Evolutionary conservation across 805 yeast genomes (phyloP), one percentile per base, ranked within the genome.

Genomic region (Wickerhamiella hasegawae): DNA sequence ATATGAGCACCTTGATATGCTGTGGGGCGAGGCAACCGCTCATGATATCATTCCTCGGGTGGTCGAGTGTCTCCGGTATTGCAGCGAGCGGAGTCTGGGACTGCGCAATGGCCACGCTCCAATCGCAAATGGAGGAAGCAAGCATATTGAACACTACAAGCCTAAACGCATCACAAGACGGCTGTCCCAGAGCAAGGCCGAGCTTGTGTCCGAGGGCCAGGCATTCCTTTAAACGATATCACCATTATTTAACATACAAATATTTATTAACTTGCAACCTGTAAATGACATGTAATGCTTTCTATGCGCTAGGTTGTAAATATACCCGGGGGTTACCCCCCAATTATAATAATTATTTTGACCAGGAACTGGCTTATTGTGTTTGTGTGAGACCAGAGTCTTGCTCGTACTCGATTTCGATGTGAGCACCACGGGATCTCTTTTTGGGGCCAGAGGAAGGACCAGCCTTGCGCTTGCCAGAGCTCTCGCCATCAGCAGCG

Each of bases 1-100:
- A n/a, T 83, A 84, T 54, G 97, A 85, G 56, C 97, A 85, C 55
- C 61, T 85, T 50, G 97, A 87, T 51, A 70, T 87, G 37, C 57
- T 85, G 12, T 85, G 97, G 97, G 94, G 93, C 8, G 55, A 65
- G 8, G 71, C 74, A 35, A 81, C 78, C 1, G 69, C 36, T 1
- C 28, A 38, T 3, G 38, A 40, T 5, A 44, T 49, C 18, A 32
- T 43, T 3, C 53, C 53, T 2, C 32, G 31, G 17, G 45, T 47
- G 16, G 28, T 45, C 20, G 26, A 33, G 1, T 29, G 38, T 4
- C 28, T 46, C 9, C 26, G 5, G 11, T 15, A 28, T 6, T 28
- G 30, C 12, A 25, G 8, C 14, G 8, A n/a, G 6, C 14, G 11
- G 8, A 16, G 28, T 16, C 8, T 12, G 5, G 14, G 14, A 12